Conservation (phyloP, 1,284 basidiomycete genomes). For the Lentinus polychrous region DNA sequence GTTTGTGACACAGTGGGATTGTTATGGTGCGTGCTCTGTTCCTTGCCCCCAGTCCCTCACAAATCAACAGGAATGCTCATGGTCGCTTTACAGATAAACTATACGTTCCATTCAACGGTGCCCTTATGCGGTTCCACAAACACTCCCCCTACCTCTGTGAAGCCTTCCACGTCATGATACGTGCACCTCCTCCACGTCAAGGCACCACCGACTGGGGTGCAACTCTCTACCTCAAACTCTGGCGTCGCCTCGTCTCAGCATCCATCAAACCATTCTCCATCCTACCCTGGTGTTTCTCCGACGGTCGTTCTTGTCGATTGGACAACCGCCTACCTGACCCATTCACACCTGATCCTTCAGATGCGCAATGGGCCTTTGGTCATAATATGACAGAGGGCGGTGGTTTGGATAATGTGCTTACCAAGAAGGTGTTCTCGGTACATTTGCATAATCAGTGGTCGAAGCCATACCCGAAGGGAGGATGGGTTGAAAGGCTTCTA, state of each 20-base stretch:
- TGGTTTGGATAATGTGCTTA: slow-evolving; percentile 59
- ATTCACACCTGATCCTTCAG: slow-evolving; percentile 57
- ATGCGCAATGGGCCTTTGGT: slow-evolving; percentile 52
- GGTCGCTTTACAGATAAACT: slow-evolving; percentile 57
- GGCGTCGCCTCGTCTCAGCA: slow-evolving; percentile 70
- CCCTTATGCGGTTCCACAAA: slow-evolving; percentile 84
- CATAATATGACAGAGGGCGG: slow-evolving; percentile 53
- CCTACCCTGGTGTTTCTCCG: slow-evolving; percentile 89
- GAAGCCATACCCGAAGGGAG: slow-evolving; percentile 66
- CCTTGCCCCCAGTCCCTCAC: background rate
- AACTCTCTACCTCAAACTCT: slow-evolving; percentile 81
- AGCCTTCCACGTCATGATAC: slow-evolving; percentile 85
- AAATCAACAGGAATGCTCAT: background rate
- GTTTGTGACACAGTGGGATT: slow-evolving; percentile 95
- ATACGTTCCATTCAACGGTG: slow-evolving; percentile 85
- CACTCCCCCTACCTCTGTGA: slow-evolving; percentile 93
- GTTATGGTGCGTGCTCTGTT: slow-evolving; percentile 63
- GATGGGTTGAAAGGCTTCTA: slow-evolving; percentile 78
- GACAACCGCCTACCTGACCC: slow-evolving; percentile 91
- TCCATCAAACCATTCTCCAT: slow-evolving; percentile 81
- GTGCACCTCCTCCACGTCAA: slow-evolving; percentile 63
- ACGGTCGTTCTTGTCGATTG: slow-evolving; percentile 81
- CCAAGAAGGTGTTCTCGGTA: slow-evolving; percentile 67
- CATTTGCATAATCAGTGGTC: slow-evolving; percentile 94
- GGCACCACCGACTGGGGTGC: slow-evolving; percentile 91